Evolutionary conservation across 495 filamentous ascomycete genomes (phyloP).

Genomic region (Penicillium canescens): DNA sequence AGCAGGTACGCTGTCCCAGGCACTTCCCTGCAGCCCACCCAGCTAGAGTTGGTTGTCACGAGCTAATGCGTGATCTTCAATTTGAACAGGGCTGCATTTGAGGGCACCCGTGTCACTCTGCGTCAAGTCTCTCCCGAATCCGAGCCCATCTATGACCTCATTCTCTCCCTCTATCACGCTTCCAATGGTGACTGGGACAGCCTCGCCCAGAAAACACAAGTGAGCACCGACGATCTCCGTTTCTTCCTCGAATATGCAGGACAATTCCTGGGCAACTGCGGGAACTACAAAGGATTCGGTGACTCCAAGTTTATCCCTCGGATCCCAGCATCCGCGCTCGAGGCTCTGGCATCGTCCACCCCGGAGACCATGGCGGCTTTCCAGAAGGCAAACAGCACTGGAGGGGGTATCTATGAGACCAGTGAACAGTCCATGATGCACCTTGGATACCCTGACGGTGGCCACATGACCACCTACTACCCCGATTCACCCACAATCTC

Average conservation of each 20-base stretch:
- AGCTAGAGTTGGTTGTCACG: not conserved
- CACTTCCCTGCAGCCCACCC: not conserved
- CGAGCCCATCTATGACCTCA: conserved; percentile 88
- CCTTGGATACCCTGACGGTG: conserved; percentile 78
- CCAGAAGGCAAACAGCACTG: conserved; percentile 51
- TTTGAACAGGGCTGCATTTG: conserved; percentile 71
- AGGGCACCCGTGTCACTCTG: conserved; percentile 80
- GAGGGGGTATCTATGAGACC: conserved; percentile 72
- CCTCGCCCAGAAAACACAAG: conserved; percentile 65
- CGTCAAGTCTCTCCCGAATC: conserved; percentile 91
- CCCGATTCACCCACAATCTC: conserved; percentile 84
- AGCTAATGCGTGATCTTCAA: conserved; percentile 10
- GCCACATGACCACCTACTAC: conserved; percentile 91
- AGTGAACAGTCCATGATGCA: conserved; percentile 69
- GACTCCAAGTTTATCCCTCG: conserved; percentile 94
- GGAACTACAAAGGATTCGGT: conserved; percentile 96
- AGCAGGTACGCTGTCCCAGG: conserved; percentile 59
- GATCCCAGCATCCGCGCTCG: conserved; percentile 63
- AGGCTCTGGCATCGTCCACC: conserved; percentile 66
- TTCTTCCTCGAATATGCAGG: conserved; percentile 85
- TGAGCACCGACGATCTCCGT: conserved; percentile 67
- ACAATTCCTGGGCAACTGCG: conserved; percentile 86
- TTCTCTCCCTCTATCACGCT: conserved; percentile 73
- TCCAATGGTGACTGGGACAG: conserved; percentile 76
- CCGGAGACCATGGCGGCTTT: conserved; percentile 62